These are phyloP conservation scores for Penicillium vulpinum DNA, from an alignment of 2,329 filamentous ascomycete species.

Conservation along the genomic window DNA sequence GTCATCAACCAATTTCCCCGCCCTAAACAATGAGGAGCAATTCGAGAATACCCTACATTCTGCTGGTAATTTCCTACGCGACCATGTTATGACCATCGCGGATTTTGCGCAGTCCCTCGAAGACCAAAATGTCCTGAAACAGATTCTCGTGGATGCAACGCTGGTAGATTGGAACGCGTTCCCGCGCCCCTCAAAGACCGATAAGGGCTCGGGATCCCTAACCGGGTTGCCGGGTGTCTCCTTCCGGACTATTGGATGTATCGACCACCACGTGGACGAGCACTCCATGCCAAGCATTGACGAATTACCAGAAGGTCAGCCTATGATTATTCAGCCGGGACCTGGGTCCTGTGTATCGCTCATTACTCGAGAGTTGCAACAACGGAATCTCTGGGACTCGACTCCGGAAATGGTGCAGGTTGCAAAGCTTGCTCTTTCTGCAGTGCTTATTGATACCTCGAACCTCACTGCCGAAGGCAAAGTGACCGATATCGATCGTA, in stretches of 20 bases:
- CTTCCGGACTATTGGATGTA: conserved; percentile 52
- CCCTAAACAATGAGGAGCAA: conserved; percentile 17
- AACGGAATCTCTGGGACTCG: conserved; percentile 44
- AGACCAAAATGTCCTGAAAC: neutral
- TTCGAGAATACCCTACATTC: conserved; percentile 28
- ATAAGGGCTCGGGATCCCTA: conserved; percentile 48
- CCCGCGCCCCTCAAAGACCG: conserved; percentile 47
- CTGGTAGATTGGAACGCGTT: conserved; percentile 50
- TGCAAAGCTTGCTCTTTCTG: conserved; percentile 42
- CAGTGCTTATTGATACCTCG: conserved; percentile 48
- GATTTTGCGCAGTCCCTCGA: conserved; percentile 35
- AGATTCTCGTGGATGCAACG: conserved; percentile 28
- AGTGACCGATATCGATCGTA: conserved; percentile 50
- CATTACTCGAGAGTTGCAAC: conserved; percentile 52
- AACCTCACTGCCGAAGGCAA: conserved; percentile 48
- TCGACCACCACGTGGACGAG: conserved; percentile 66
- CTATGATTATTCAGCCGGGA: conserved; percentile 54
- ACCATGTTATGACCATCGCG: conserved; percentile 44
- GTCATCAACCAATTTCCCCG: conserved; percentile 43
- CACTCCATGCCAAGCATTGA: conserved; percentile 46
- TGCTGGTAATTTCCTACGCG: conserved; percentile 28
- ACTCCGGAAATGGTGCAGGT: conserved; percentile 32
- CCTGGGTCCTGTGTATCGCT: conserved; percentile 62
- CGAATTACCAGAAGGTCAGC: conserved; percentile 41
- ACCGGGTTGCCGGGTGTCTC: conserved; percentile 46